phyloP scores from a whole-genome alignment of 768 basidiomycete species.

The Suillus weaverae region DNA sequence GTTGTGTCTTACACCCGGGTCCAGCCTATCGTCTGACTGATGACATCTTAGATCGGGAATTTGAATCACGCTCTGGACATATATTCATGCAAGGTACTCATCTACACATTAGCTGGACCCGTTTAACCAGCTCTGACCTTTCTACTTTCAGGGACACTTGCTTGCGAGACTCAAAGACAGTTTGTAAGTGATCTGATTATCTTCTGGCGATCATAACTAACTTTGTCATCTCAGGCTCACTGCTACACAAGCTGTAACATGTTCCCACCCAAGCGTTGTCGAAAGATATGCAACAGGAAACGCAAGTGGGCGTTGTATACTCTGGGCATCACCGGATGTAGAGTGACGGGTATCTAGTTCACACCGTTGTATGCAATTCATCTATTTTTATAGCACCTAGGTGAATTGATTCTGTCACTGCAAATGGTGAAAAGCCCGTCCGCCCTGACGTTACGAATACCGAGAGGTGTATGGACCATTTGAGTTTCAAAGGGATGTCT shows the following conservation, averaged over 20 bases:
- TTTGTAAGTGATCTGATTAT: constrained; percentile 40
- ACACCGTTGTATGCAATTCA: not conserved
- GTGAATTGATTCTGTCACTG: not conserved
- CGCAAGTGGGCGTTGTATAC: constrained; percentile 72
- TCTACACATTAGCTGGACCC: not conserved
- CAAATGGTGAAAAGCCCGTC: not conserved
- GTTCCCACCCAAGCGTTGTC: constrained; percentile 74
- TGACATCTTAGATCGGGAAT: constrained; percentile 57
- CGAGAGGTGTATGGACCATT: not conserved
- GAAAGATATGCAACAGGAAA: constrained; percentile 79
- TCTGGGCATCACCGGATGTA: constrained; percentile 62
- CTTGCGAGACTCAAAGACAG: constrained; percentile 62
- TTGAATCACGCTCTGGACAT: constrained; percentile 81
- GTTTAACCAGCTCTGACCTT: not conserved
- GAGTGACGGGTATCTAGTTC: constrained; percentile 6
- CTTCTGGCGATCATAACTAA: not conserved
- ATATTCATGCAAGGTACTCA: constrained; percentile 63
- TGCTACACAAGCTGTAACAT: constrained; percentile 89
- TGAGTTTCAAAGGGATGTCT: not conserved
- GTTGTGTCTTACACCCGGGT: constrained; percentile 19
- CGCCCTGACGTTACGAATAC: not conserved
- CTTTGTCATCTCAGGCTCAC: constrained; percentile 51
- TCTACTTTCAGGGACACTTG: constrained; percentile 58
- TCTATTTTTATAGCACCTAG: not conserved
- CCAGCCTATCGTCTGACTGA: not conserved